Evolutionary conservation across 192 early-diverging fungal genomes (phyloP).

Genomic region (Podila clonocystis): DNA sequence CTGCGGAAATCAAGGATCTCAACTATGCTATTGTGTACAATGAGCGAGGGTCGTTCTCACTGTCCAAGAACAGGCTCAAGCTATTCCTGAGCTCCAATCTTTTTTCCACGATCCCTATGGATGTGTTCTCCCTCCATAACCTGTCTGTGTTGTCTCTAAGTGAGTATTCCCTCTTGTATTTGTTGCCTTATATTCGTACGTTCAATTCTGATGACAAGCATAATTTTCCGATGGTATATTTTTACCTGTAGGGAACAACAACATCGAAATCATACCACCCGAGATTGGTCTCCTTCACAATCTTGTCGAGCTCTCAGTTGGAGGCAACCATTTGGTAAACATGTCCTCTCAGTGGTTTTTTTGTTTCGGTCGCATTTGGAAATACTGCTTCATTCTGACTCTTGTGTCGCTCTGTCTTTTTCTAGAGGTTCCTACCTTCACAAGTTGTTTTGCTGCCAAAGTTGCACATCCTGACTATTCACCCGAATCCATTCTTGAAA

Average conservation of each 20-base stretch:
- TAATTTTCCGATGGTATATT: neutral
- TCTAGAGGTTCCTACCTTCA: constrained; percentile 44
- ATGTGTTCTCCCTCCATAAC: constrained; percentile 54
- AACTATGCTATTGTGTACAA: constrained; percentile 44
- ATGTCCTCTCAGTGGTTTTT: neutral
- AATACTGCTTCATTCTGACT: neutral
- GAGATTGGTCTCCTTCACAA: constrained; percentile 57
- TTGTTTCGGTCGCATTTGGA: constrained; percentile 2
- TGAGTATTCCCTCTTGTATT: constrained; percentile 19
- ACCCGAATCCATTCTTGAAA: constrained; percentile 51
- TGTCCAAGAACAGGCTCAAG: constrained; percentile 48
- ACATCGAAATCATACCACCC: constrained; percentile 49
- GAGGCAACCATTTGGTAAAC: constrained; percentile 56
- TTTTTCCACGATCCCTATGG: constrained; percentile 40
- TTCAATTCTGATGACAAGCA: neutral
- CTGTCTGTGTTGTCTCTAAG: constrained; percentile 58
- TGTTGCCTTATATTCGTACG: neutral
- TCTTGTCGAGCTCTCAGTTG: constrained; percentile 57
- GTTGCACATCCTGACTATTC: constrained; percentile 50
- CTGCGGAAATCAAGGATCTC: constrained; percentile 33
- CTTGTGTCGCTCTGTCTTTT: neutral
- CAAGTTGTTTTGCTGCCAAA: constrained; percentile 53
- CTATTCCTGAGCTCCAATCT: constrained; percentile 56
- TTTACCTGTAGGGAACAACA: constrained; percentile 49
- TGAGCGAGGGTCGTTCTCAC: constrained; percentile 42